Base-by-base conservation (phyloP, 2,329 filamentous ascomycete genomes). In the Chaetomium strumarium region DNA sequence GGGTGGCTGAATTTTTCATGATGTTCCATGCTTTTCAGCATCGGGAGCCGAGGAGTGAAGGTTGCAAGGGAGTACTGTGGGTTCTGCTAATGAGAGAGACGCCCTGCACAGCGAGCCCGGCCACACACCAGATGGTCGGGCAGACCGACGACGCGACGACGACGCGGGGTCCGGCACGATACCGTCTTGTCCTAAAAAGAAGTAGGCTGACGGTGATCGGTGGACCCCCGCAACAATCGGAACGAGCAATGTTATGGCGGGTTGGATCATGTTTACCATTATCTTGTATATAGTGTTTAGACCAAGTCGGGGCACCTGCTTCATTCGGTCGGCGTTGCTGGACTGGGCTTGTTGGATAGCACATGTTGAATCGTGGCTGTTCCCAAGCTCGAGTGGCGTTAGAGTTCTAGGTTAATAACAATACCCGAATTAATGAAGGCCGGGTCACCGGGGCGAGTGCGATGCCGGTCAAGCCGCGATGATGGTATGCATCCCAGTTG, bases 1-100 rank as follows among this genome's bases (percentile, higher is more conserved):
- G 49, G 54, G 49, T 54, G 52, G 46, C 34, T 48, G 8, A 30
- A 36, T 44, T 44, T 52, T 38, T 47, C 51, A 52, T 58, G 50
- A 53, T 42, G 40, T 39, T 45, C 36, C 8, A 39, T 44, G 49
- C 20, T 49, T 33, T 44, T 52, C 42, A 24, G 49, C 53, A 56
- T 54, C 31, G 30, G 49, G 51, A 46, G 36, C 42, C 31, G 44
- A 40, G 5, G 46, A 40, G 37, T 47, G 53, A 30, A 53, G 45
- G 33, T 10, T 14, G 5, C 33, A 10, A 14, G 49, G 36, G 45
- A 10, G 46, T 49, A 20, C 16, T 16, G 31, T 38, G 51, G 43
- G 20, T 56, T 54, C 37, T 47, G 44, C 31, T 57, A 53, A 60
- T 56, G 58, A 56, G 53, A 56, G 53, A 50, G 43, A 47, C 49